Conservation (phyloP, 2,329 filamentous ascomycete species). For the Allantophomopsis lycopodina region DNA sequence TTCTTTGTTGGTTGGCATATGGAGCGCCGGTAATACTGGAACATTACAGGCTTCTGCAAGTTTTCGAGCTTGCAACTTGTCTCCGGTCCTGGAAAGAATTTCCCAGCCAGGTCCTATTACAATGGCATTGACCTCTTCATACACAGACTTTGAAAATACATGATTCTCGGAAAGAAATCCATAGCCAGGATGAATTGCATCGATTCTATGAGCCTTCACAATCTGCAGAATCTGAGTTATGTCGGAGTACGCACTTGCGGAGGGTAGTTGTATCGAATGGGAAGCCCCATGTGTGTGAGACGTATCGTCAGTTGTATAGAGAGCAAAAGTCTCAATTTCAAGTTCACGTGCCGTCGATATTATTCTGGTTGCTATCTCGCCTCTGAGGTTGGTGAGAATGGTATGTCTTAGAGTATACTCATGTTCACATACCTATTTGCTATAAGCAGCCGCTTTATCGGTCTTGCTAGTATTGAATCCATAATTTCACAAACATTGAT, state of each 20-base stretch:
- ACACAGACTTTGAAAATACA: slow-evolving; percentile 51
- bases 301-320: slow-evolving; percentile 39
- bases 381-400: slow-evolving; percentile 22
- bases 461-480: slow-evolving; percentile 5
- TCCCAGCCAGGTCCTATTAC: slow-evolving; percentile 52
- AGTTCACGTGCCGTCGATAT: slow-evolving; percentile 45
- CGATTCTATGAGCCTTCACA: slow-evolving; percentile 32
- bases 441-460: slow-evolving; percentile 34
- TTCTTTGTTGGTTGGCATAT: slow-evolving; percentile 47
- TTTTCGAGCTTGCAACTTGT: slow-evolving; percentile 44
- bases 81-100: slow-evolving; percentile 11
- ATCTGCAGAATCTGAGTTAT: slow-evolving; percentile 31
- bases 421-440: slow-evolving; percentile 30
- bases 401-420: too few relatives aligned
- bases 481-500: not conserved
- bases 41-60: slow-evolving; percentile 51
- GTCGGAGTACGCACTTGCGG: slow-evolving; percentile 36
- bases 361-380: slow-evolving; percentile 50
- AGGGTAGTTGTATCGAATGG: slow-evolving; percentile 33
- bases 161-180: slow-evolving; percentile 59
- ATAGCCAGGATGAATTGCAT: slow-evolving; percentile 61
- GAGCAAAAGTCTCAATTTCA: slow-evolving; percentile 35
- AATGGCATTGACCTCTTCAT: slow-evolving; percentile 49
- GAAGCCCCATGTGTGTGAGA: slow-evolving; percentile 37
- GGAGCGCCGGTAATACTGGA: slow-evolving; percentile 60